Evolutionary conservation across 2,329 filamentous ascomycete species (phyloP).

Genomic region (Pseudogymnoascus pannorum): DNA sequence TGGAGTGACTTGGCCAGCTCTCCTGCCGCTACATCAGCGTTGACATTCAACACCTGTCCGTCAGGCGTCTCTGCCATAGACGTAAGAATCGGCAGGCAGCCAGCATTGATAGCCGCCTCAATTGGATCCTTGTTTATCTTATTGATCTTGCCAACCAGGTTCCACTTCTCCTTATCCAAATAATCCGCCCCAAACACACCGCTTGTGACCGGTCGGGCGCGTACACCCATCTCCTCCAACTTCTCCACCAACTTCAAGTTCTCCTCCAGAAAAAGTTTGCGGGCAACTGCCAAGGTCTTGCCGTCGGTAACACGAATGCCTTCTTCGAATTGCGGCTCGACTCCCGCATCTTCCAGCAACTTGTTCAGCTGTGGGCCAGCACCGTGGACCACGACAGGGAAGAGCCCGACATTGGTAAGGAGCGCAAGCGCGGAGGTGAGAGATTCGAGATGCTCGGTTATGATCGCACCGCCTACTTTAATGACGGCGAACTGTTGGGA

Average conservation of each 20-base stretch:
- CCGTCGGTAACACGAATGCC: slow-evolving; percentile 93
- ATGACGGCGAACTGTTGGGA: slow-evolving; percentile 97
- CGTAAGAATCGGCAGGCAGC: slow-evolving; percentile 86
- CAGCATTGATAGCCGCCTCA: slow-evolving; percentile 81
- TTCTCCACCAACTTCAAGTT: slow-evolving; percentile 88
- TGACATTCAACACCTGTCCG: slow-evolving; percentile 92
- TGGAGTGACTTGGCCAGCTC: slow-evolving; percentile 84
- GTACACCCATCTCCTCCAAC: slow-evolving; percentile 81
- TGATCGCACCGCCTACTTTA: slow-evolving; percentile 93
- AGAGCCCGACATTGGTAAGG: slow-evolving; percentile 88
- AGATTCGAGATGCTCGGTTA: slow-evolving; percentile 89
- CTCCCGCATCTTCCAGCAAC: slow-evolving; percentile 78
- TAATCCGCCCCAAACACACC: slow-evolving; percentile 92
- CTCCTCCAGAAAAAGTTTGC: slow-evolving; percentile 90
- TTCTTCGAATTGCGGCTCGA: slow-evolving; percentile 93
- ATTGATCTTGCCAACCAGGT: slow-evolving; percentile 91
- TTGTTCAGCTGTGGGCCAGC: slow-evolving; percentile 92
- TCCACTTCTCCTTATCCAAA: slow-evolving; percentile 92
- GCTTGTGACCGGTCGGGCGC: slow-evolving; percentile 79
- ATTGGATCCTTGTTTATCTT: slow-evolving; percentile 86
- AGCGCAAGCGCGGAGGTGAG: slow-evolving; percentile 85
- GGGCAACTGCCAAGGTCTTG: slow-evolving; percentile 84
- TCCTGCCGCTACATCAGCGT: slow-evolving; percentile 91
- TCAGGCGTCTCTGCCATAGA: slow-evolving; percentile 93
- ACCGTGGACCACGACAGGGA: slow-evolving; percentile 91